phyloP scores from a whole-genome alignment of 352 stramenopile species.

The Globisporangium radiosum region DNA sequence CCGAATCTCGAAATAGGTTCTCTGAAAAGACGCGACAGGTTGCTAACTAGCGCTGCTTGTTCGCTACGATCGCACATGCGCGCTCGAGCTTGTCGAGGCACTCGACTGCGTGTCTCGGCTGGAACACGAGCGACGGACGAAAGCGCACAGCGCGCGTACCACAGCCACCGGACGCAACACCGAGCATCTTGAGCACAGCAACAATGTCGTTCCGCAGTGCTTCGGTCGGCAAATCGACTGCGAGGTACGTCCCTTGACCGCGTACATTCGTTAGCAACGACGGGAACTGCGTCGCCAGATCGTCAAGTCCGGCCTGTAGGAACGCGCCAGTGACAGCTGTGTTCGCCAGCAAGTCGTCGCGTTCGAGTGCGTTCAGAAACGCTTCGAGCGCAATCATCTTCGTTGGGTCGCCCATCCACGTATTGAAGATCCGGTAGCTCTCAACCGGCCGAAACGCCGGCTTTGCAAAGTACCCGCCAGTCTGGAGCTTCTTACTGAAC shows the following conservation, averaged over 20 bases:
- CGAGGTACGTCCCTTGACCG: slow-evolving; percentile 73
- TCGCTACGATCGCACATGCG: slow-evolving; percentile 29
- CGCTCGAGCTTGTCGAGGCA: slow-evolving; percentile 68
- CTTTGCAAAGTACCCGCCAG: no score
- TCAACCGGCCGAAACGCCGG: no score
- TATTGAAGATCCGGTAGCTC: no score
- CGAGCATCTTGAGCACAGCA: slow-evolving; percentile 43
- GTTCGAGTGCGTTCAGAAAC: no score
- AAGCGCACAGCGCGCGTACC: slow-evolving; percentile 67
- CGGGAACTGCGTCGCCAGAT: slow-evolving; percentile 44
- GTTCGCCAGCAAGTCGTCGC: slow-evolving; percentile 8
- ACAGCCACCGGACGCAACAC: slow-evolving; percentile 60
- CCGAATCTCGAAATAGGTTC: no score
- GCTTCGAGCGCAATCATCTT: no score
- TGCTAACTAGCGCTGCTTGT: slow-evolving; percentile 1
- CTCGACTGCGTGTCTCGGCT: slow-evolving; percentile 66
- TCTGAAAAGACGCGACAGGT: no score
- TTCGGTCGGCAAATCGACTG: slow-evolving; percentile 67
- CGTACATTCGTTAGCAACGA: slow-evolving; percentile 64
- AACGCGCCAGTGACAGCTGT: slow-evolving; percentile 65
- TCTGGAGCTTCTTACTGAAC: slow-evolving; percentile 84
- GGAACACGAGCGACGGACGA: slow-evolving; percentile 69
- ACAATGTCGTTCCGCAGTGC: slow-evolving; percentile 62
- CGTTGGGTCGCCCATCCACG: no score
- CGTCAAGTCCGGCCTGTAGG: slow-evolving; percentile 43